Base-by-base conservation (phyloP, 2,329 filamentous ascomycete genomes). In the Claviceps sp. region DNA sequence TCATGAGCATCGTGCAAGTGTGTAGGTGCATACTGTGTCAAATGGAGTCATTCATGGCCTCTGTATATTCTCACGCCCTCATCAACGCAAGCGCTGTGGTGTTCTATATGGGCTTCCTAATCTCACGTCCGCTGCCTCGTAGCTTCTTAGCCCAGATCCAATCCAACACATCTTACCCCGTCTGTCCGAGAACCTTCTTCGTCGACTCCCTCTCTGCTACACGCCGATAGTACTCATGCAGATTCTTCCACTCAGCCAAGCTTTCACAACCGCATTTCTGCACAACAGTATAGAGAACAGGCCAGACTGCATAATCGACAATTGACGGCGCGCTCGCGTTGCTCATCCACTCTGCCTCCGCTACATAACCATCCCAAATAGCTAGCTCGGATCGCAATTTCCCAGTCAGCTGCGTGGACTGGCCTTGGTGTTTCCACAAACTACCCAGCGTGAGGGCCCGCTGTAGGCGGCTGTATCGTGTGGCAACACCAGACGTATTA, bases 261-360 rank as follows among this genome's bases (percentile, higher is more conserved):
- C 57, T 57, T 1, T 62, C 63, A 4, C 60, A 43, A 1, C 65
- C 69, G 52, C 62, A 62, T 20, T 65, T 63, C 14, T 62, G 55
- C 8, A 69, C 61, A 20, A 79, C 66, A 37, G 68, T 67, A 53
- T 78, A 64, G 54, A 83, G 57, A 14, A 79, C 68, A 1, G 79
- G 78, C 74, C 76, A 81, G 3, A 81, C 60, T 0, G 75, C 76
- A 60, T 74, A 82, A 61, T 83, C 79, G 0, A 73, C 53, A 37
- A 55, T 42, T 2, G 30, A 37, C 14, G n/a, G 37, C 24, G 18
- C 41, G 38, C 14, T 22, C 9, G 37, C 18, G 22, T 41, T 47
- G 37, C 40, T 47, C 24, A 40, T 38, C 14, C 42, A 50, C 1
- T 24, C 5, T 37, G 44, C 11, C 14, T 41, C 44, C n/a, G 53